These are phyloP conservation scores for Backusella morwellensis DNA, from an alignment of 192 early-diverging fungal species.

Conservation along the genomic window DNA sequence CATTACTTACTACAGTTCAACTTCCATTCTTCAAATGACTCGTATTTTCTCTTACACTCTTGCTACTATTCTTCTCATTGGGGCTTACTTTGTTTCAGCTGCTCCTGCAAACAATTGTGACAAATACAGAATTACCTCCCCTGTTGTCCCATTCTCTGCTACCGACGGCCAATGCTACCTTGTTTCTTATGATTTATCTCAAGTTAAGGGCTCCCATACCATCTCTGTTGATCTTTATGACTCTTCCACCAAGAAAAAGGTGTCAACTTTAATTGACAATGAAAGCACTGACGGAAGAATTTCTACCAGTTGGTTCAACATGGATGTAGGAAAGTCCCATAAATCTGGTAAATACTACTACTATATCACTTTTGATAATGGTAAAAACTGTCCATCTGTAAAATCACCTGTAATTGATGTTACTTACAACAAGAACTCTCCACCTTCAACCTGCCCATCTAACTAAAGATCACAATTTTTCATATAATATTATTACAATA, in stretches of 20 bases:
- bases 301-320: constrained; percentile 3
- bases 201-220: neutral
- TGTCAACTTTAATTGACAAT: neutral
- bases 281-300: neutral
- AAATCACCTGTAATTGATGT: neutral
- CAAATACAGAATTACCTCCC: neutral
- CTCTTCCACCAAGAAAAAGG: neutral
- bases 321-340: neutral
- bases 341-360: constrained; percentile 10
- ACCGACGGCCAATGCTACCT: neutral
- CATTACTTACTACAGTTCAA: neutral
- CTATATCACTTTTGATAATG: neutral
- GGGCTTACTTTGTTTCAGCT: constrained; percentile 6
- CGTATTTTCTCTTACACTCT: neutral
- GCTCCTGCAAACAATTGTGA: constrained; percentile 1
- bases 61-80: neutral
- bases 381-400: neutral
- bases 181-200: neutral
- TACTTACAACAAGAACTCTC: constrained; percentile 12
- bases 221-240: neutral
- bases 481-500: neutral
- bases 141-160: neutral
- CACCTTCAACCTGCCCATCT: neutral
- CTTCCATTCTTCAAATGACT: neutral
- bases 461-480: neutral